Evolutionary conservation across 139 green algal genomes (phyloP), one percentile per base, ranked within the genome.

Genomic region (Trebouxia sp.): DNA sequence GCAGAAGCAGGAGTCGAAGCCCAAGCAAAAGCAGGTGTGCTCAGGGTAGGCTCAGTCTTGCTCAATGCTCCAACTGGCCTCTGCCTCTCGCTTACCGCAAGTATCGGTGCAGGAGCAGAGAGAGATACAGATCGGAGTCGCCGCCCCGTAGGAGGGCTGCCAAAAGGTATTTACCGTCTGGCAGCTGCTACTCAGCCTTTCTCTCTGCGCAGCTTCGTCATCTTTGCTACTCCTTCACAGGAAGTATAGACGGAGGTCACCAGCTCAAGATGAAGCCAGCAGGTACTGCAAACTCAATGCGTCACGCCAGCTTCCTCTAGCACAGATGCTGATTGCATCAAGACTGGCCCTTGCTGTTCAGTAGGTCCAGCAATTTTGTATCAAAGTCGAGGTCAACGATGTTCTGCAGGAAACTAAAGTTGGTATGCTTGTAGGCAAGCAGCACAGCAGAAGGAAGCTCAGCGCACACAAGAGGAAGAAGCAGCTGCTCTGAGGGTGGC

Each of bases 381-480:
- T n/a, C n/a, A n/a, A n/a, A n/a, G n/a, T n/a, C n/a, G n/a, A n/a
- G n/a, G n/a, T n/a, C n/a, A n/a, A n/a, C n/a, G n/a, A n/a, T n/a
- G n/a, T n/a, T n/a, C n/a, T n/a, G n/a, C n/a, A n/a, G n/a, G n/a
- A n/a, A 37, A 1, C 56, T 69, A 48, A 81, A 62, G 55, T 58
- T 51, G 53, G 50, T 30, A 15, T 62, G 82, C 26, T 26, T 84
- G 51, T 65, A 87, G 80, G 75, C 80, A 15, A 32, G 76, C 37
- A 67, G 45, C 5, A 48, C 79, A 32, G 78, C 83, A 77, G 72
- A 83, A 69, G 82, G 76, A 12, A 65, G 67, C 67, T 12, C 56
- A 72, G n/a, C 78, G 58, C 35, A 48, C 78, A 17, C 39, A 82
- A n/a, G 82, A 87, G 55, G 82, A 89, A 53, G 85, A 80, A 17